phyloP scores from a whole-genome alignment of 768 basidiomycete genomes.

The Sarcomyxa edulis region DNA sequence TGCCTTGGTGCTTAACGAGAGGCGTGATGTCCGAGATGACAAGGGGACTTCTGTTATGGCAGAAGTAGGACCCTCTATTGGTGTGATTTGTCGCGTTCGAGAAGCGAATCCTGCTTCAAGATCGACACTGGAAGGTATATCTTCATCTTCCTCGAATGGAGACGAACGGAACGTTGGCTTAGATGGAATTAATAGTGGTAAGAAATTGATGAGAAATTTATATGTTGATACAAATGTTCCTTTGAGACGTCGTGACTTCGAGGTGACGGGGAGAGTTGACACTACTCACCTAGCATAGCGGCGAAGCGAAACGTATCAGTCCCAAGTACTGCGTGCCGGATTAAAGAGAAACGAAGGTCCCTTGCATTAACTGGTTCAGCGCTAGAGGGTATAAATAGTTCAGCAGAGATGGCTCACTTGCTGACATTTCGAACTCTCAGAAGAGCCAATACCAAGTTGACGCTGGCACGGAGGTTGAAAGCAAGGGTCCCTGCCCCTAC shows the following conservation, averaged over 20 bases:
- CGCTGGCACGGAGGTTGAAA: constrained; percentile 74
- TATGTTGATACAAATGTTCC: constrained; percentile 76
- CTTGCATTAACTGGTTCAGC: constrained; percentile 26
- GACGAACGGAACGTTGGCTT: constrained; percentile 21
- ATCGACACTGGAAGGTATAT: constrained; percentile 24
- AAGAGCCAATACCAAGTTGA: constrained; percentile 78
- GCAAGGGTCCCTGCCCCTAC: constrained; percentile 79
- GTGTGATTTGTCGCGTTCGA: constrained; percentile 12
- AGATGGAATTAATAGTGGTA: constrained; percentile 66
- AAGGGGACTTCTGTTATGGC: constrained; percentile 22
- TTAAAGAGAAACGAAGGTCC: constrained; percentile 54
- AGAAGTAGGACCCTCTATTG: constrained; percentile 18
- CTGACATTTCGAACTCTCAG: constrained; percentile 64
- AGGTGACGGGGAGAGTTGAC: background rate
- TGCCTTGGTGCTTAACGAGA: constrained; percentile 59
- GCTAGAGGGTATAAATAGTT: background rate
- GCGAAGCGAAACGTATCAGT: constrained; percentile 79
- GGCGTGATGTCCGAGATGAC: constrained; percentile 36
- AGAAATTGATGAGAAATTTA: constrained; percentile 71
- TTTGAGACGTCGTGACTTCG: constrained; percentile 18
- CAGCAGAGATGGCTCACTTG: constrained; percentile 39
- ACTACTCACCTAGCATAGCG: constrained; percentile 70
- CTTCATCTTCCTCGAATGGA: constrained; percentile 22
- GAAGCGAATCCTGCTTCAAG: constrained; percentile 16
- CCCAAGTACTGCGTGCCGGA: constrained; percentile 83